Conservation (phyloP, 2,329 filamentous ascomycete genomes). For the Dactylellina haptotyla region DNA sequence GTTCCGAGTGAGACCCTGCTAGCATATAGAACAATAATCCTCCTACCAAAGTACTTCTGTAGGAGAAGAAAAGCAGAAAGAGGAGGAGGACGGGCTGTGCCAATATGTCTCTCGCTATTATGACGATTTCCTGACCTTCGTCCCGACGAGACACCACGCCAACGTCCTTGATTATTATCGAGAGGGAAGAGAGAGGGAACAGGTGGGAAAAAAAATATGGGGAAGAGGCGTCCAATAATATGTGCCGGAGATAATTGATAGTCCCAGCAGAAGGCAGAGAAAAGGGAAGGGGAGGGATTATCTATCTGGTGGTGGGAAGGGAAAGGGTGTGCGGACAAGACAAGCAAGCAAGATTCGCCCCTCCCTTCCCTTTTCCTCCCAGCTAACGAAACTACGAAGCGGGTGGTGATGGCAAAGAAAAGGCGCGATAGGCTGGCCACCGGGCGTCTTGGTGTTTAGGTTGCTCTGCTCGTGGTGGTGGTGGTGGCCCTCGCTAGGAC, state of each 20-base stretch:
- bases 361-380: neutral
- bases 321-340: constrained; percentile 2
- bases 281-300: neutral
- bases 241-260: constrained; percentile 44
- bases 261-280: constrained; percentile 8
- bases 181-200: constrained; percentile 7
- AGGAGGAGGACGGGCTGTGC: constrained; percentile 21
- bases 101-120: neutral
- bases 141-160: neutral
- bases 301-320: neutral
- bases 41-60: too few relatives aligned
- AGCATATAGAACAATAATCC: too few relatives aligned
- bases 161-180: too few relatives aligned
- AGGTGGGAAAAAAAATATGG: constrained; percentile 8
- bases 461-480: constrained; percentile 5
- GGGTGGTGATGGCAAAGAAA: constrained; percentile 36
- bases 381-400: too few relatives aligned
- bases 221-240: constrained; percentile 53
- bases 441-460: constrained; percentile 19
- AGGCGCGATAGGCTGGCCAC: constrained; percentile 42
- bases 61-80: too few relatives aligned
- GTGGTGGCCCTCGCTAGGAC: neutral
- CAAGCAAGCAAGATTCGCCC: neutral
- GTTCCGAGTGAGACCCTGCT: neutral
- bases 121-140: constrained; percentile 12